These are phyloP conservation scores for Persicaria tinctoria DNA, from an alignment of 148 eudicot genomes.

Conservation along the genomic window DNA sequence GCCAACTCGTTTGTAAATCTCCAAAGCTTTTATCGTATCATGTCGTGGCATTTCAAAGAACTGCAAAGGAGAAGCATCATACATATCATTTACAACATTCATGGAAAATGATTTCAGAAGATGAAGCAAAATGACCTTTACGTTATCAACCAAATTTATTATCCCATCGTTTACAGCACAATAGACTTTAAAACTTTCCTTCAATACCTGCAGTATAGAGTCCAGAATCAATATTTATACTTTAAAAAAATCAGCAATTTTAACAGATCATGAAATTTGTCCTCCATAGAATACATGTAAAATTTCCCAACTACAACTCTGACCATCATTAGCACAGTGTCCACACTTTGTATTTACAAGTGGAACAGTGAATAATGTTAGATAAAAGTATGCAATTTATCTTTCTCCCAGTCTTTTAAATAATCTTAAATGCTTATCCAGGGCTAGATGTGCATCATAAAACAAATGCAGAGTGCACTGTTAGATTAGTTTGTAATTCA, in stretches of 20 bases:
- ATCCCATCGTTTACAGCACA: constrained; percentile 96
- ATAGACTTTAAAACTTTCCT: constrained; percentile 93
- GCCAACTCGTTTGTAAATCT: constrained; percentile 84
- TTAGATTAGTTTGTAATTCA: too few relatives aligned
- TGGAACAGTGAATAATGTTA: neutral
- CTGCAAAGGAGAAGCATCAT: constrained; percentile 24
- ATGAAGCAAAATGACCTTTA: constrained; percentile 13
- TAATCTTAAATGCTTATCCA: neutral
- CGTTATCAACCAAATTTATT: constrained; percentile 92
- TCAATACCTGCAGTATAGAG: constrained; percentile 52
- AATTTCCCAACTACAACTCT: neutral
- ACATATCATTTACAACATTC: neutral
- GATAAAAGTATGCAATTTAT: neutral
- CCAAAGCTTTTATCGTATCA: constrained; percentile 89
- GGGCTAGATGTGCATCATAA: neutral
- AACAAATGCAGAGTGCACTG: too few relatives aligned
- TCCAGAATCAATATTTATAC: neutral
- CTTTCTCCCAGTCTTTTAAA: neutral
- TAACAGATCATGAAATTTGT: neutral
- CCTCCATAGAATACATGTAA: neutral
- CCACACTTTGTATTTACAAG: too few relatives aligned
- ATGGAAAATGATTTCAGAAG: neutral
- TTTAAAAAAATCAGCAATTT: constrained; percentile 4
- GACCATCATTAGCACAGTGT: neutral
- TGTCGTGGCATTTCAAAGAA: constrained; percentile 99